Conservation (phyloP, 805 yeast genomes). For the Tetrapisispora taiwanensis region DNA sequence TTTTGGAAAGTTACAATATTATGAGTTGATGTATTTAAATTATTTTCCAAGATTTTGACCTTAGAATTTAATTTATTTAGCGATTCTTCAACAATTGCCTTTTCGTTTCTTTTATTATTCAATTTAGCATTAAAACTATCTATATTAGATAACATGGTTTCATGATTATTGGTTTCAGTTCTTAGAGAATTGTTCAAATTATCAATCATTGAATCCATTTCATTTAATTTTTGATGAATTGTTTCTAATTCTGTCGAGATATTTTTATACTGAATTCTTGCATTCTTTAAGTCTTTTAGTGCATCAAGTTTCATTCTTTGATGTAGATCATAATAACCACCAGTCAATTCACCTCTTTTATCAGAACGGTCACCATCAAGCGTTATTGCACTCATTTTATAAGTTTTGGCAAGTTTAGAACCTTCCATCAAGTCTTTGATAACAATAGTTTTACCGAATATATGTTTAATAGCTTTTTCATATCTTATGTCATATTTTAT, state of each 20-base stretch:
- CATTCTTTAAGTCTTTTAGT: constrained; percentile 44
- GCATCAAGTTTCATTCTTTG: constrained; percentile 62
- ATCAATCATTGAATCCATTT: constrained; percentile 45
- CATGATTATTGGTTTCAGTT: constrained; percentile 30
- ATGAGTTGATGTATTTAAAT: constrained; percentile 29
- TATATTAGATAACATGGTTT: constrained; percentile 32
- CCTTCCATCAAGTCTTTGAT: constrained; percentile 62
- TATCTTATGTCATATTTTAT: constrained; percentile 50
- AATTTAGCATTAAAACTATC: constrained; percentile 37
- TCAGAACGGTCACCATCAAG: constrained; percentile 88
- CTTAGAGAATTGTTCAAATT: constrained; percentile 37
- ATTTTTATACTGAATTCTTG: constrained; percentile 26
- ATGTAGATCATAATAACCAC: constrained; percentile 68
- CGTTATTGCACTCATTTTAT: constrained; percentile 67
- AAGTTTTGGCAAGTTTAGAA: constrained; percentile 49
- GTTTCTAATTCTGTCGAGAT: constrained; percentile 33
- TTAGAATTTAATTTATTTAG: constrained; percentile 29
- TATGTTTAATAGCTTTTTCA: constrained; percentile 60
- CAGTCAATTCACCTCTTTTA: constrained; percentile 72
- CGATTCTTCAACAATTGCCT: constrained; percentile 37
- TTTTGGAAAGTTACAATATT: constrained; percentile 35
- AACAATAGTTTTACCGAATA: constrained; percentile 75
- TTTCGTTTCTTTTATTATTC: constrained; percentile 35
- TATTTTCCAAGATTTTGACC: constrained; percentile 26
- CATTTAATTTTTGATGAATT: constrained; percentile 32